These are phyloP conservation scores for Chalciporus chontae DNA, from an alignment of 768 basidiomycete genomes.

Conservation along the genomic window DNA sequence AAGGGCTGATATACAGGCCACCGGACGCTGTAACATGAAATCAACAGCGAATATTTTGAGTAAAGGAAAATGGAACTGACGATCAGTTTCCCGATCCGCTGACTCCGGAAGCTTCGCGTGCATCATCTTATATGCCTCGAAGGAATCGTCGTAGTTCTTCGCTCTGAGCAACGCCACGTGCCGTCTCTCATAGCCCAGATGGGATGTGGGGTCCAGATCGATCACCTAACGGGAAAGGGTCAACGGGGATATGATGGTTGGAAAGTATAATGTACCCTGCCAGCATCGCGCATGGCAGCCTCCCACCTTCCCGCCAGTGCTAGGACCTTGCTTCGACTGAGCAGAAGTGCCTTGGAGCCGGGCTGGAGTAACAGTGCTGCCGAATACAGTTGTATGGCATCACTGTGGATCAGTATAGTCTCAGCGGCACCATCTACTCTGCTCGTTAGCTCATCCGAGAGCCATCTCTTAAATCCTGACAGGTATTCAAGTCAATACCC, in stretches of 20 bases:
- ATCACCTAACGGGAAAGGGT: not conserved
- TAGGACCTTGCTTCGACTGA: constrained; percentile 8
- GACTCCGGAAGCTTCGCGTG: not conserved
- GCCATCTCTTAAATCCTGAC: too few species aligned
- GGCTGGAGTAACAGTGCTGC: constrained; percentile 1
- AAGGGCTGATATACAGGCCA: not conserved
- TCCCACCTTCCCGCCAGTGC: not conserved
- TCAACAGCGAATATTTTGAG: not conserved
- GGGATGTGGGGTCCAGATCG: not conserved
- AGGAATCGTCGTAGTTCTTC: not conserved
- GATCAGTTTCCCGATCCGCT: not conserved
- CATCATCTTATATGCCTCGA: not conserved
- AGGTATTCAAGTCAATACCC: too few species aligned
- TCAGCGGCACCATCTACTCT: constrained; percentile 1
- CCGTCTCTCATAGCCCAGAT: not conserved
- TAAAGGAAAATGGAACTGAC: not conserved
- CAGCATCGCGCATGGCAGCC: constrained; percentile 8
- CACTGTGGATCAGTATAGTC: not conserved
- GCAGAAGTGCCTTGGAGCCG: not conserved
- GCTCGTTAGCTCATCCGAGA: not conserved
- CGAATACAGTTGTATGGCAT: constrained; percentile 8
- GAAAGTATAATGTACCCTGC: not conserved
- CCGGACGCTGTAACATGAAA: not conserved
- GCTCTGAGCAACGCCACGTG: not conserved
- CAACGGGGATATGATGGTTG: too few species aligned